Evolutionary conservation across 2,329 filamentous ascomycete species (phyloP).

Genomic region (Beauveria bassiana): DNA sequence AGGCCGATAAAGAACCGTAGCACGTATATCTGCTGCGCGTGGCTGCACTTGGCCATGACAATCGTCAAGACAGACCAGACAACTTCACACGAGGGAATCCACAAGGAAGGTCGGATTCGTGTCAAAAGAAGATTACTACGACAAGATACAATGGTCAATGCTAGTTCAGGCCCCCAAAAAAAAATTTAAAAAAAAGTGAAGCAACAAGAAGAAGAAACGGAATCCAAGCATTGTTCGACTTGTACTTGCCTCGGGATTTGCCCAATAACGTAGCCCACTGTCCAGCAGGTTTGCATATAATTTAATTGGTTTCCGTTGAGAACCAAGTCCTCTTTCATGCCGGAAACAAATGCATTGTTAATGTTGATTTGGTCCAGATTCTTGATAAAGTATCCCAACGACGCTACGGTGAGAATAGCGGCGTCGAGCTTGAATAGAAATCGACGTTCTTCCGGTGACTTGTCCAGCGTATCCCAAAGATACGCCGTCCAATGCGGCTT

Average conservation of each 20-base stretch:
- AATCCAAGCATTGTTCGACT: background rate
- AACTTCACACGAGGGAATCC: constrained; percentile 31
- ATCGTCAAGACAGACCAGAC: constrained; percentile 25
- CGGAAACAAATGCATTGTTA: constrained; percentile 37
- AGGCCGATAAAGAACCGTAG: constrained; percentile 38
- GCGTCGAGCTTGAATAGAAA: constrained; percentile 28
- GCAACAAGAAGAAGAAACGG: too few species aligned
- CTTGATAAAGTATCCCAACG: constrained; percentile 26
- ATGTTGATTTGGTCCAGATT: constrained; percentile 33
- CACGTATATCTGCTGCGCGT: constrained; percentile 27
- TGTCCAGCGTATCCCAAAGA: constrained; percentile 29
- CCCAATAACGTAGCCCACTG: constrained; percentile 49
- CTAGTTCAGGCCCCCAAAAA: too few species aligned
- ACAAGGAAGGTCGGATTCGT: constrained; percentile 30
- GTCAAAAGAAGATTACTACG: constrained; percentile 29
- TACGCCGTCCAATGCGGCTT: constrained; percentile 26
- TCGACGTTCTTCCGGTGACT: constrained; percentile 24
- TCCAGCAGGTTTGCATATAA: constrained; percentile 46
- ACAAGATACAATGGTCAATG: background rate
- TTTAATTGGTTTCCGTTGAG: constrained; percentile 46
- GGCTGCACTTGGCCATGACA: constrained; percentile 28
- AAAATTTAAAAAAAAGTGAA: background rate
- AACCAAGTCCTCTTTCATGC: constrained; percentile 35
- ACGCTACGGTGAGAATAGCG: constrained; percentile 27
- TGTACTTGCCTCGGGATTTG: constrained; percentile 24